Evolutionary conservation across 495 filamentous ascomycete genomes (phyloP).

Genomic region (Niebla homalea): DNA sequence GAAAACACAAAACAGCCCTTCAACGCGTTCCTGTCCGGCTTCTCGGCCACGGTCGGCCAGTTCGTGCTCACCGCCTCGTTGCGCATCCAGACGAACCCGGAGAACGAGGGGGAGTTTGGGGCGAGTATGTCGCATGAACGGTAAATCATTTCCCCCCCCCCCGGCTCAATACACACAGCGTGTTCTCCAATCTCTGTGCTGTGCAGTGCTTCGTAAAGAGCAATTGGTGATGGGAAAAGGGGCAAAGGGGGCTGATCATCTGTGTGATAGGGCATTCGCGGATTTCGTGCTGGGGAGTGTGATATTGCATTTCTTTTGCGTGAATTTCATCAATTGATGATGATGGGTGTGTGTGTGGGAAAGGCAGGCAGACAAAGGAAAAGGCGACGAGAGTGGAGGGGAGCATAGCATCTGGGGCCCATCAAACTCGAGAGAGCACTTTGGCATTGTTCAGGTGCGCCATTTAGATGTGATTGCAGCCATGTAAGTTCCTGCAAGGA

Average conservation of each 20-base stretch:
- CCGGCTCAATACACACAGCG: no score
- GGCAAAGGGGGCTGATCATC: not conserved
- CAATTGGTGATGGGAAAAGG: not conserved
- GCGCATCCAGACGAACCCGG: constrained; percentile 69
- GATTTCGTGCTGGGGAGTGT: constrained; percentile 91
- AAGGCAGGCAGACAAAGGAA: not conserved
- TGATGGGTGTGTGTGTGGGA: not conserved
- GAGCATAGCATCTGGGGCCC: no score
- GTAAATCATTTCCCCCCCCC: constrained; percentile 27
- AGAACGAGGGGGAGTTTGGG: constrained; percentile 20
- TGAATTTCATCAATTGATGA: constrained; percentile 93
- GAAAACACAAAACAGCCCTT: constrained; percentile 84
- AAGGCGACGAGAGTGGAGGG: no score
- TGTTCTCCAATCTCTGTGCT: constrained; percentile 1
- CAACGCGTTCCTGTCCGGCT: constrained; percentile 94
- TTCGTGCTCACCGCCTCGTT: constrained; percentile 88
- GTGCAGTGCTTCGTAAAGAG: not conserved
- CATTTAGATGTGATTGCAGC: no score
- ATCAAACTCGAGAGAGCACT: no score
- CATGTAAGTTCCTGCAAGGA: no score
- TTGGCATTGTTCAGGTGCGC: no score
- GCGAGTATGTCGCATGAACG: constrained; percentile 34
- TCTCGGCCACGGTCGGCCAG: constrained; percentile 88
- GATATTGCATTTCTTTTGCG: constrained; percentile 96
- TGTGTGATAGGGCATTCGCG: constrained; percentile 64